phyloP scores from a whole-genome alignment of 805 yeast genomes.

The Ogataea polymorpha region DNA sequence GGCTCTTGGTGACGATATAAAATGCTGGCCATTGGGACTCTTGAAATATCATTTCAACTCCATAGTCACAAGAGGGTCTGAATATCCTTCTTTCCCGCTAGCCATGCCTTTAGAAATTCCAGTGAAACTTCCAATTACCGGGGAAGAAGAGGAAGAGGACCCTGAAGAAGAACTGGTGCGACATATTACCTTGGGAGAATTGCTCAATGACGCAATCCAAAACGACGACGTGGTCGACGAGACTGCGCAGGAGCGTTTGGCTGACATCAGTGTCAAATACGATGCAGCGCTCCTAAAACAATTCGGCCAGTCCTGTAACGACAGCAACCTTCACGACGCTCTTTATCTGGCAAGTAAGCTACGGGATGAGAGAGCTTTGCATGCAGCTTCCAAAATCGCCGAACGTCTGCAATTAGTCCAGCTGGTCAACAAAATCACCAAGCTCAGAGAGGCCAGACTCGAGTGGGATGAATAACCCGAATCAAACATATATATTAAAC shows the following conservation, averaged over 20 bases:
- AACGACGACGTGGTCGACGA: slow-evolving; percentile 36
- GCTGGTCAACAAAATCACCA: slow-evolving; percentile 52
- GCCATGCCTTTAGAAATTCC: slow-evolving; percentile 81
- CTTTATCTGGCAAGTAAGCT: slow-evolving; percentile 65
- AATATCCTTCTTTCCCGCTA: slow-evolving; percentile 79
- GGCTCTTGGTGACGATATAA: slow-evolving; percentile 57
- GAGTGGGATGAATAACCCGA: slow-evolving; percentile 20
- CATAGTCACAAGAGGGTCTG: slow-evolving; percentile 66
- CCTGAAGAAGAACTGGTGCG: slow-evolving; percentile 68
- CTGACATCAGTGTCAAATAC: slow-evolving; percentile 51
- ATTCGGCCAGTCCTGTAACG: slow-evolving; percentile 71
- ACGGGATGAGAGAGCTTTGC: slow-evolving; percentile 72
- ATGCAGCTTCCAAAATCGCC: slow-evolving; percentile 82
- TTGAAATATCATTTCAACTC: slow-evolving; percentile 69
- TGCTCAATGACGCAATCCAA: slow-evolving; percentile 55
- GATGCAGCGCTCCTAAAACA: slow-evolving; percentile 78
- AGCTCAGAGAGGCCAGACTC: slow-evolving; percentile 50
- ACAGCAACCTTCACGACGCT: slow-evolving; percentile 62
- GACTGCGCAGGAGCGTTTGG: slow-evolving; percentile 45
- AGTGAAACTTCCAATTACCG: slow-evolving; percentile 58
- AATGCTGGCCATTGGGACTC: slow-evolving; percentile 87
- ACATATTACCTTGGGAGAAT: slow-evolving; percentile 56
- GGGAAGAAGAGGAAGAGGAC: slow-evolving; percentile 37
- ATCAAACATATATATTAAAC: slow-evolving; percentile 1
- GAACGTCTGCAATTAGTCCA: slow-evolving; percentile 59